A percentile compares a stretch with the other conserved stretches of the same genome.
Evolutionary conservation across 768 basidiomycete genomes (phyloP).

Genomic region (Clitopilus hobsonii): DNA sequence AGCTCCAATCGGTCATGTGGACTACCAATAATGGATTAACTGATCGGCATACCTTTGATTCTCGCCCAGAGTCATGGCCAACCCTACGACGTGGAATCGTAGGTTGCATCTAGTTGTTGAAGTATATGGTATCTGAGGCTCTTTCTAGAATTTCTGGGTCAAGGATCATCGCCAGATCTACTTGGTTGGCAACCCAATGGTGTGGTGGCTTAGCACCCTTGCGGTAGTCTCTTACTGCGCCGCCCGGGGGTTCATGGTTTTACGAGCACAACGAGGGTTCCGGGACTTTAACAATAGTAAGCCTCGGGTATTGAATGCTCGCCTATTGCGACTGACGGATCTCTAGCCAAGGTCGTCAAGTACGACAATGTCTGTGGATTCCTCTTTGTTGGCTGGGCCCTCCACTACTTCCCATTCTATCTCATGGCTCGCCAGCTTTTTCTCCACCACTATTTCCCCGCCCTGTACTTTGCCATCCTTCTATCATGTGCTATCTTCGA

Average conservation of each 20-base stretch:
- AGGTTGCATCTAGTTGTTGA: constrained; percentile 25
- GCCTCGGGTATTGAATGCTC: constrained; percentile 21
- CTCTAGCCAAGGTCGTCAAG: constrained; percentile 79
- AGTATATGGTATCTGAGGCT: constrained; percentile 5
- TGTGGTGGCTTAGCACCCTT: constrained; percentile 85
- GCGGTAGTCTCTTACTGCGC: constrained; percentile 64
- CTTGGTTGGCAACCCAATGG: constrained; percentile 87
- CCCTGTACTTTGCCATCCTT: constrained; percentile 90
- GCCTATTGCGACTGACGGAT: not conserved
- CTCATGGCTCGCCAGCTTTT: constrained; percentile 96
- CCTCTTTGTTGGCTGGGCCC: constrained; percentile 84
- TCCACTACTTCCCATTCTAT: constrained; percentile 98
- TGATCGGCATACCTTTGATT: constrained; percentile 92
- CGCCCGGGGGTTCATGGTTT: constrained; percentile 73
- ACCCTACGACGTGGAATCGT: constrained; percentile 88
- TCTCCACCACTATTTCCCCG: constrained; percentile 97
- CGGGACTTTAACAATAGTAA: constrained; percentile 89
- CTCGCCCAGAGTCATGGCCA: constrained; percentile 93
- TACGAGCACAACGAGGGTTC: constrained; percentile 88
- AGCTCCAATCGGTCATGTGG: constrained; percentile 96
- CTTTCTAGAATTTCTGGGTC: constrained; percentile 90
- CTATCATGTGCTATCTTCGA: constrained; percentile 78
- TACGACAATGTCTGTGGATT: constrained; percentile 90
- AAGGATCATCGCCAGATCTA: constrained; percentile 96
- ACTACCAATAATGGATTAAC: constrained; percentile 93